These are phyloP conservation scores for Dendrobium chrysotoxum DNA, from an alignment of 106 monocot genomes.

Conservation along the genomic window DNA sequence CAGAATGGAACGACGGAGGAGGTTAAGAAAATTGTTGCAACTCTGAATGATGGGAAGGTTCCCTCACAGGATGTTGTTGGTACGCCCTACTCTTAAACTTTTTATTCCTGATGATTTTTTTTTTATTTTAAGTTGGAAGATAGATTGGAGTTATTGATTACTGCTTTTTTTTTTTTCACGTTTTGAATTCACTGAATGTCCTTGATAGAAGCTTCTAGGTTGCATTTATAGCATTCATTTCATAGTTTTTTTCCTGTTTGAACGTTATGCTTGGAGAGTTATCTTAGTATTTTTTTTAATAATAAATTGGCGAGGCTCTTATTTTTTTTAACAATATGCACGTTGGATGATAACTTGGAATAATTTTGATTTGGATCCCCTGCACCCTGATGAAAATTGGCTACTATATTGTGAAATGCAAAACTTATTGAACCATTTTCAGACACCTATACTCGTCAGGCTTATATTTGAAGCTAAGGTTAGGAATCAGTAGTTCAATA, in stretches of 20 bases:
- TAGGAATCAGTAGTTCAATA: not conserved
- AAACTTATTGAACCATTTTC: not conserved
- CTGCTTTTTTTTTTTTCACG: not conserved
- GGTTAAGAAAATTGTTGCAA: slow-evolving; percentile 58
- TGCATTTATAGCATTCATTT: not conserved
- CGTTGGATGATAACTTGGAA: not conserved
- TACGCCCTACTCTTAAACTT: slow-evolving; percentile 11
- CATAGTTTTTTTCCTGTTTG: not conserved
- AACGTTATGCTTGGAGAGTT: not conserved
- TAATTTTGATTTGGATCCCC: not conserved
- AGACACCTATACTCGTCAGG: not conserved
- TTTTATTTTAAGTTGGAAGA: not conserved
- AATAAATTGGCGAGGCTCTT: not conserved
- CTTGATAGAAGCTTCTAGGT: not conserved
- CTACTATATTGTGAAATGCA: not conserved
- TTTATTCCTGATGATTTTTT: not conserved
- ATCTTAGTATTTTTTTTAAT: not conserved
- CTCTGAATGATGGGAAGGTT: slow-evolving; percentile 48
- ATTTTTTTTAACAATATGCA: not conserved
- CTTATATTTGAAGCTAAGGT: not conserved
- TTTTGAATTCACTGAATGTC: not conserved
- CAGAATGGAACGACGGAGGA: slow-evolving; percentile 73
- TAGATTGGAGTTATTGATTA: not conserved
- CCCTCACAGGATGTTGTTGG: slow-evolving; percentile 64
- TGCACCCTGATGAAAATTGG: not conserved